Evolutionary conservation across 257 asterid species (phyloP), one percentile per base, ranked within the genome.

Genomic region (Primulina huaijiensis): DNA sequence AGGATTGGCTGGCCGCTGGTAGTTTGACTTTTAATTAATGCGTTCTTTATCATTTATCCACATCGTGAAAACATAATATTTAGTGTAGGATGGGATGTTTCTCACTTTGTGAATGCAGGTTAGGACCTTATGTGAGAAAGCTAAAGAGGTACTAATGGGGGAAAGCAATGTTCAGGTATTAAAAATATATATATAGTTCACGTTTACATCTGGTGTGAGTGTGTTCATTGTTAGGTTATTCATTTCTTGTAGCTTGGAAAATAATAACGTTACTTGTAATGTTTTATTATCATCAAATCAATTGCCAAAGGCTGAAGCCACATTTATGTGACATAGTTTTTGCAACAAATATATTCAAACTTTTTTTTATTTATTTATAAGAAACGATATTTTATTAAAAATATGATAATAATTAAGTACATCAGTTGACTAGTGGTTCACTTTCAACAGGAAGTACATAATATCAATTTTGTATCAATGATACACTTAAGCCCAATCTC

Each of bases 101-200:
- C 70, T 27, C 30, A 38, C 70, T 64, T 55, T 73, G 72, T 67
- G 57, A 68, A 76, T 82, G 76, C 68, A 92, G 98, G 98, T 92
- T 34, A 83, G 92, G 73, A 71, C 85, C 64, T 78, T 90, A 72
- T 92, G 98, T 69, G 98, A 89, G 78, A 92, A 92, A 85, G 98
- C 98, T 2, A 92, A 90, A 76, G 98, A 92, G 83, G 87, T 90
- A 76, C 84, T 92, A 60, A 90, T 86, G 89, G 83, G 83, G 65
- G 98, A 92, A 82, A 90, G 95, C 69, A 92, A 92, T 74, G 98
- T 90, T 68, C 98, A 92, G 98, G 98, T 92, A 84, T 77, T 76
- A 16, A 65, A 64, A 56, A 19, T 27, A 27, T 27, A 27, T 27
- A 27, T 27, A 27, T 27, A 27, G 30, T 27, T 62, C 6, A 43